Base-by-base conservation (phyloP, 805 yeast genomes). In the Crinitomyces ghanaensis region DNA sequence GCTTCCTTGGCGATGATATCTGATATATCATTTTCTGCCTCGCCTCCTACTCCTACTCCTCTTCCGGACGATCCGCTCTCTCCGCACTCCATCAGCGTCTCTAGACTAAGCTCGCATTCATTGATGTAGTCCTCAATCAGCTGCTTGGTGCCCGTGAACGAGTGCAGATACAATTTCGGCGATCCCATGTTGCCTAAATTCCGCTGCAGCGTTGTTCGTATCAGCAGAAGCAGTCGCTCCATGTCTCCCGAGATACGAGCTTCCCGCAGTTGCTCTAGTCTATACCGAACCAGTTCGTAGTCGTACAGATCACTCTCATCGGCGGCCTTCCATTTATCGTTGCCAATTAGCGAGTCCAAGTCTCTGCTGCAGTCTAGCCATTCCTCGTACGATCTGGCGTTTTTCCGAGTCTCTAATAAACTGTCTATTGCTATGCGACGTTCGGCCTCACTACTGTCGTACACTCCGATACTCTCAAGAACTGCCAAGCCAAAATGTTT, bases 151-250 rank as follows among this genome's bases (percentile, higher is more conserved):
- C 98, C 97, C 11, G 80, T 77, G 48, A 72, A 77, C 3, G 86
- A 72, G 51, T 80, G 82, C 27, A 77, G 61, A 54, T 82, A 91
- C 11, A 91, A 61, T 44, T 74, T 71, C 13, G 76, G 70, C 53
- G 85, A 79, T 1, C 93, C 93, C 64, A 85, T 81, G 44, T 83
- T 80, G 1, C 93, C 97, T 34, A 84, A 55, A 49, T 85, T 82
- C 41, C 98, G 63, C 2, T 72, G 68, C 81, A 95, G 80, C 16
- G 80, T 73, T 0, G 95, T 88, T 38, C 97, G 58, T 2, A 91
- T 74, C 9, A 82, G 59, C 46, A 81, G 84, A 9, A 88, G 54
- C 21, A 88, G 55, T 27, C 67, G 63, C 36, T 70, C 61, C 44
- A 69, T 70, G 49, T 91, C 81, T 18, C 69, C 65, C 11, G 58